phyloP scores from a whole-genome alignment of 331 rosid genomes.

The Dryas integrifolia region DNA sequence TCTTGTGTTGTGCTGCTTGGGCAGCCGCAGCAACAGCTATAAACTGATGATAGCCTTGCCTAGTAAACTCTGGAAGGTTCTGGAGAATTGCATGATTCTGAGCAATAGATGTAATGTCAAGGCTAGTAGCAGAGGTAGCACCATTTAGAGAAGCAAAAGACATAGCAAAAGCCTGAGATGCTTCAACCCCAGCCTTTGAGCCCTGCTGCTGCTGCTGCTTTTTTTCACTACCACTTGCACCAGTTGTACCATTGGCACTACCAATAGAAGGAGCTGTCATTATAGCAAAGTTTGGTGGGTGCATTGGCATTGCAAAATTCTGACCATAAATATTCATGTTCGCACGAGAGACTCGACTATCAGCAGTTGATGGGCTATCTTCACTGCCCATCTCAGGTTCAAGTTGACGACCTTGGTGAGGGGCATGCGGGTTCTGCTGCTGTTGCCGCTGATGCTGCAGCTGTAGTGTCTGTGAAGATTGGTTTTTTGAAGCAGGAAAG shows the following conservation, averaged over 20 bases:
- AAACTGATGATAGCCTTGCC: conserved; percentile 49
- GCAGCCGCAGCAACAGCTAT: conserved; percentile 53
- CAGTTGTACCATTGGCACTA: conserved; percentile 36
- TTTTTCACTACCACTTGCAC: conserved; percentile 58
- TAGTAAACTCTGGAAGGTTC: conserved; percentile 34
- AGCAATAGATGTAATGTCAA: conserved; percentile 64
- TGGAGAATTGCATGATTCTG: conserved; percentile 63
- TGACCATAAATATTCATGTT: conserved; percentile 66
- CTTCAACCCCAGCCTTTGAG: conserved; percentile 59
- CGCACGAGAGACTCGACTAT: conserved; percentile 59
- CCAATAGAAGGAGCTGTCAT: conserved; percentile 62
- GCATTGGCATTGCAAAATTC: conserved; percentile 74
- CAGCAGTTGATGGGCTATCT: conserved; percentile 91
- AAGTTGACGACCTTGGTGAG: conserved; percentile 59
- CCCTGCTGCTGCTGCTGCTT: conserved; percentile 58
- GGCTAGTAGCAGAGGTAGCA: conserved; percentile 50
- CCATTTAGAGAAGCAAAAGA: conserved; percentile 77
- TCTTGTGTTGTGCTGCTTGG: conserved; percentile 65
- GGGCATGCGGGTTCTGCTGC: conserved; percentile 55
- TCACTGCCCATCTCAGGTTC: conserved; percentile 76
- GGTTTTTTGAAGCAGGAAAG: conserved; percentile 66
- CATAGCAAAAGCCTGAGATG: conserved; percentile 70
- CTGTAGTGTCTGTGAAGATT: conserved; percentile 49
- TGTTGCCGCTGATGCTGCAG: conserved; percentile 46
- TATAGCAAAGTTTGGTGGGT: conserved; percentile 61